phyloP scores from a whole-genome alignment of 176 grass and related monocot genomes.

The Oryza punctata region DNA sequence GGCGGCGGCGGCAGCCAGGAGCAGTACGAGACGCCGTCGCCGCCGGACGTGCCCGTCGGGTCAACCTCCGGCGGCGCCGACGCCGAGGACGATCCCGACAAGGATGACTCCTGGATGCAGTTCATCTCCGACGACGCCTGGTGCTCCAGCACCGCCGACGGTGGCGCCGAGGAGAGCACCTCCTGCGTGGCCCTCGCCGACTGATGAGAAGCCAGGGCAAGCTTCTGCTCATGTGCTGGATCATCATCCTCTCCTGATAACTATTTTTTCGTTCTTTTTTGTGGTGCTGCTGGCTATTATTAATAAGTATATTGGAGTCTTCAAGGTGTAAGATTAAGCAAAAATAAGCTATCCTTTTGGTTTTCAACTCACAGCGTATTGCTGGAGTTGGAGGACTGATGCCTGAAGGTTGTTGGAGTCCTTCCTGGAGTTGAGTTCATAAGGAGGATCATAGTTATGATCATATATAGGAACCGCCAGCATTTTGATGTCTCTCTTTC shows the following conservation, averaged over 20 bases:
- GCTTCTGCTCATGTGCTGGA: constrained; percentile 30
- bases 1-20: constrained; percentile 32
- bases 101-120: constrained; percentile 91
- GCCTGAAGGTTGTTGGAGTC: constrained; percentile 48
- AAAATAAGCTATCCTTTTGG: constrained; percentile 47
- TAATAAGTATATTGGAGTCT: constrained; percentile 39
- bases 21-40: constrained; percentile 56
- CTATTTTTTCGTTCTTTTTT: constrained; percentile 32
- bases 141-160: constrained; percentile 58
- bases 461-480: constrained; percentile 36
- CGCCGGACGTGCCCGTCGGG: constrained; percentile 55
- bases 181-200: constrained; percentile 41
- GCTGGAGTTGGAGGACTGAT: constrained; percentile 43
- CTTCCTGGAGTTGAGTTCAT: constrained; percentile 56
- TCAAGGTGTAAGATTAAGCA: constrained; percentile 37
- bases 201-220: constrained; percentile 33
- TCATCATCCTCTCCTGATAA: constrained; percentile 27
- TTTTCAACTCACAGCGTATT: constrained; percentile 48
- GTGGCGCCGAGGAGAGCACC: constrained; percentile 54
- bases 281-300: constrained; percentile 37
- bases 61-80: constrained; percentile 55
- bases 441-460: constrained; percentile 41
- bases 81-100: constrained; percentile 50
- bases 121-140: constrained; percentile 89
- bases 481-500: neutral